These are phyloP conservation scores for Thamnidium elegans DNA, from an alignment of 192 early-diverging fungal species.

Conservation along the genomic window DNA sequence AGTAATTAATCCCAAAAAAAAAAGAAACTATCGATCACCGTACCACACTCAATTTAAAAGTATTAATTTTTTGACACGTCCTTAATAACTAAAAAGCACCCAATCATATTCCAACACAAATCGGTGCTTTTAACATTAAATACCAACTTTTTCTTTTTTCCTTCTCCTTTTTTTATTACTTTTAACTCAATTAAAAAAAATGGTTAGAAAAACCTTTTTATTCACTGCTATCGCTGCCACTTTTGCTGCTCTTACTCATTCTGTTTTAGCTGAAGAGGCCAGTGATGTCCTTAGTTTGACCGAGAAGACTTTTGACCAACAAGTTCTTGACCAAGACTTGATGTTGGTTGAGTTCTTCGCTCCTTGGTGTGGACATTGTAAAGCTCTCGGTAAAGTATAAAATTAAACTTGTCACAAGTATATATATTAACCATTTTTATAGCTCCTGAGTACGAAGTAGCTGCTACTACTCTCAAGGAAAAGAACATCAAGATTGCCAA, in stretches of 20 bases:
- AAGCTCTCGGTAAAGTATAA: conserved; percentile 66
- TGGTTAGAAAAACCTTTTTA: conserved; percentile 27
- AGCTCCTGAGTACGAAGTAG: conserved; percentile 93
- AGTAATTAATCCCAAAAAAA: too few species aligned
- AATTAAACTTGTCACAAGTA: too few species aligned
- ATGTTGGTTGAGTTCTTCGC: conserved; percentile 94
- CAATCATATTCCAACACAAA: neutral
- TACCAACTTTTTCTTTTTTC: neutral
- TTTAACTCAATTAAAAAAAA: conserved; percentile 5
- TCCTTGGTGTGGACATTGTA: conserved; percentile 99
- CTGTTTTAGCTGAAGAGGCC: conserved; percentile 22
- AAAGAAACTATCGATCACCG: too few species aligned
- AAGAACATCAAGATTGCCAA: conserved; percentile 78
- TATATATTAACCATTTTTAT: neutral
- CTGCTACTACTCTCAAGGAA: conserved; percentile 82
- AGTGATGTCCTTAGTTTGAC: conserved; percentile 57
- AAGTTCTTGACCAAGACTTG: conserved; percentile 61
- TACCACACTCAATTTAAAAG: too few species aligned
- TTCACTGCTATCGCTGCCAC: conserved; percentile 27
- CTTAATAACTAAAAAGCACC: neutral
- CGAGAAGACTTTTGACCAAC: conserved; percentile 59
- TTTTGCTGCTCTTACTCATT: conserved; percentile 27
- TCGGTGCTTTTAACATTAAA: neutral
- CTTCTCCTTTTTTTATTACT: neutral
- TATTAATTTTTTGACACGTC: too few species aligned